Base-by-base conservation (phyloP, 2,329 filamentous ascomycete genomes). In the Pezizomycotina sp. region DNA sequence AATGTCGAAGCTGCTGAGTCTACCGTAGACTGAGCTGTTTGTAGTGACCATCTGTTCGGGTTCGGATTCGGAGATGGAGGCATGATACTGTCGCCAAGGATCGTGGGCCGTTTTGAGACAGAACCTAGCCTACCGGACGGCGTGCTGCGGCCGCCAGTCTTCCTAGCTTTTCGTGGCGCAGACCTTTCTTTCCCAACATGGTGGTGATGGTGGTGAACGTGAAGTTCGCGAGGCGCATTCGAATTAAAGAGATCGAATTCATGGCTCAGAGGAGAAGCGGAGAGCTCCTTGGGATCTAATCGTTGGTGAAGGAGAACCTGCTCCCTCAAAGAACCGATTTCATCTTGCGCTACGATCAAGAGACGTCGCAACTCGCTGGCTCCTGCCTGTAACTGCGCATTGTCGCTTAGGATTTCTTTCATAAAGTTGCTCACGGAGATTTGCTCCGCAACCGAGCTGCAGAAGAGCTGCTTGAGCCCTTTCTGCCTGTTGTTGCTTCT, bases 141-240 rank as follows among this genome's bases (percentile, higher is more conserved):
- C 39, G 26, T 81, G 91, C 59, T 73, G 80, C 6, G 69, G 62
- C 42, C 73, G 73, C 47, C 69, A 68, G 10, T 56, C 52, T 39
- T 78, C 73, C 40, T 44, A 19, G 37, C 36, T 15, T 44, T 44
- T 12, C 41, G 41, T 13, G n/a, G 40, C 15, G 27, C 41, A 39
- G 7, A 36, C 37, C 29, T 44, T 44, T 67, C 62, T 54, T 72
- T 74, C 34, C 66, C 60, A 1, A 72, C 61, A 7, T 75, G 69
- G 48, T 93, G 83, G 53, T 92, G 92, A 54, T 95, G 86, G 51
- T 95, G 84, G 52, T 95, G 86, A 28, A 95, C 79, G 51, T 93
- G 86, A 9, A 93, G 61, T 51, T 89, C 80, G 50, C 80, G 77
- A 0, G 77, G 75, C 2, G 68, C 36, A 14, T 47, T 47, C 14